Conservation (phyloP, 345 rosid species). For the Eutrema heterophyllum region DNA sequence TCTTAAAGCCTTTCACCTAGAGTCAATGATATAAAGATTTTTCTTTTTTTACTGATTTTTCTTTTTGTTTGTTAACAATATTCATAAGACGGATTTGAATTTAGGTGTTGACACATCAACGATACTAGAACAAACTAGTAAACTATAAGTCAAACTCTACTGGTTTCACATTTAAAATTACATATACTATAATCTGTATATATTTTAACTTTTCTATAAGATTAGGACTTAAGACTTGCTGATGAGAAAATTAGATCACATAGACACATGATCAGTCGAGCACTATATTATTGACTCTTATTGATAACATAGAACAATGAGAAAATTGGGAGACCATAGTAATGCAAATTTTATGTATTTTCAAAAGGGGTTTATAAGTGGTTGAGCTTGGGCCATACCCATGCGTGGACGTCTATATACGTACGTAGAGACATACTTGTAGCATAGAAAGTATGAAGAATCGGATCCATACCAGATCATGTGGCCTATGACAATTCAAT, state of each 20-base stretch:
- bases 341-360: neutral
- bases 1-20: neutral
- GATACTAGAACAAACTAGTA: neutral
- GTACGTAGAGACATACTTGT: neutral
- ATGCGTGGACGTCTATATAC: slow-evolving; percentile 1
- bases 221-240: neutral
- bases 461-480: neutral
- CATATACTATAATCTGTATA: neutral
- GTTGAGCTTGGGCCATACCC: slow-evolving; percentile 13
- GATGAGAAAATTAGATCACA: neutral
- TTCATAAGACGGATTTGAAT: too few relatives aligned
- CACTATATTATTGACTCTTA: neutral
- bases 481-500: neutral
- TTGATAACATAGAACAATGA: neutral
- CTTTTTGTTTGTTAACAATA: too few relatives aligned
- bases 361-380: neutral
- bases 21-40: neutral
- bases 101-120: neutral
- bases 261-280: neutral
- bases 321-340: neutral
- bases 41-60: too few relatives aligned
- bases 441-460: slow-evolving; percentile 8
- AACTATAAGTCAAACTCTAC: neutral
- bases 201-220: neutral
- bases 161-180: neutral